Evolutionary conservation across 2,329 filamentous ascomycete species (phyloP).

Genomic region (Trichoderma hamatum): DNA sequence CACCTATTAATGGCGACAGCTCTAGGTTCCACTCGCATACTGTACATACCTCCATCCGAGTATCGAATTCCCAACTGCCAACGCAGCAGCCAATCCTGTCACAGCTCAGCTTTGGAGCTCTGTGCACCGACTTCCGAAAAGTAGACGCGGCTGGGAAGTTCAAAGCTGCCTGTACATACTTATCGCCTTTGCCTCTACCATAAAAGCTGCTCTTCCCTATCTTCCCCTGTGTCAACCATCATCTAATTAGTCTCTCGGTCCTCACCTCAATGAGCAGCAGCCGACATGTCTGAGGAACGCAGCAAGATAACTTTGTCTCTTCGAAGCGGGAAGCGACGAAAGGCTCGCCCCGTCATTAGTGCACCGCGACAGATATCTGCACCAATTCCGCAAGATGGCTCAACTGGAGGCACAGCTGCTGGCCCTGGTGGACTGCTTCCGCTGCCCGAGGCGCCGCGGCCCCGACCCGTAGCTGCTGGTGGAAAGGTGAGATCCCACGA

Average conservation of each 20-base stretch:
- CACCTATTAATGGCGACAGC: background rate
- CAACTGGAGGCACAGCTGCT: constrained; percentile 26
- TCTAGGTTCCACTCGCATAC: background rate
- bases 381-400: constrained; percentile 58
- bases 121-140: background rate
- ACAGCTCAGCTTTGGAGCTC: background rate
- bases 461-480: constrained; percentile 53
- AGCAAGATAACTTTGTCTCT: constrained; percentile 60
- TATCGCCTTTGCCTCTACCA: background rate
- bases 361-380: constrained; percentile 65
- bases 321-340: constrained; percentile 62
- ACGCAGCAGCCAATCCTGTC: constrained; percentile 4
- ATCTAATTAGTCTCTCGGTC: background rate
- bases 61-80: background rate
- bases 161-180: background rate
- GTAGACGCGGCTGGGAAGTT: background rate
- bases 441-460: constrained; percentile 39
- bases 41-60: background rate
- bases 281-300: constrained; percentile 63
- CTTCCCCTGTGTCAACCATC: background rate
- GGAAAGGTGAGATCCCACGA: constrained; percentile 54
- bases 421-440: constrained; percentile 11
- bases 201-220: background rate
- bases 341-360: constrained; percentile 63
- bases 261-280: constrained; percentile 3